Percentiles rank a stretch among this genome's conserved stretches.
These are phyloP conservation scores for Wilhelminamyces savonicus DNA, from an alignment of 805 yeast species.

Conservation along the genomic window DNA sequence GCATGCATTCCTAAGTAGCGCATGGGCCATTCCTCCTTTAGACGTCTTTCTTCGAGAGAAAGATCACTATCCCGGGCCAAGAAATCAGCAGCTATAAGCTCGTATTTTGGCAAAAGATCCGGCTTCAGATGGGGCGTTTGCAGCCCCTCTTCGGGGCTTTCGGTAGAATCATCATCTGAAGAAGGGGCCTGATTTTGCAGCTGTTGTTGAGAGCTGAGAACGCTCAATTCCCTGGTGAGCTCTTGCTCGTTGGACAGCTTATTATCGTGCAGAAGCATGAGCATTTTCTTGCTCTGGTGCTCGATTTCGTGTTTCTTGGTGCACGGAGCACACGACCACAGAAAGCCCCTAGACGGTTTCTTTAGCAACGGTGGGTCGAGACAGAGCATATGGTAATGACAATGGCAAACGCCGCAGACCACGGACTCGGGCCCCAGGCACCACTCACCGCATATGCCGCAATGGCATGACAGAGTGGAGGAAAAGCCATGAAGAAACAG, in stretches of 20 bases:
- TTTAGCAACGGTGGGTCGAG: constrained; percentile 75
- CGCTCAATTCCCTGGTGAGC: constrained; percentile 14
- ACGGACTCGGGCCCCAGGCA: constrained; percentile 65
- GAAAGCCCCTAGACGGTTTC: constrained; percentile 82
- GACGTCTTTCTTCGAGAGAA: constrained; percentile 42
- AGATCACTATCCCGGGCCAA: constrained; percentile 38
- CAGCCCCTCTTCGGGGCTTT: too few species aligned
- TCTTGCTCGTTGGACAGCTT: constrained; percentile 33
- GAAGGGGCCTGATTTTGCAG: background rate
- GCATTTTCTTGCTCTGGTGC: constrained; percentile 28
- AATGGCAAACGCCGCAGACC: constrained; percentile 71
- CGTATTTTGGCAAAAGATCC: constrained; percentile 43
- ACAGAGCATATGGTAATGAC: constrained; percentile 73
- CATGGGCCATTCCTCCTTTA: constrained; percentile 73
- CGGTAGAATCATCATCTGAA: too few species aligned
- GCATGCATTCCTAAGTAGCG: constrained; percentile 75
- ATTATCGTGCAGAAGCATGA: constrained; percentile 39
- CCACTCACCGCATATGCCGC: constrained; percentile 83
- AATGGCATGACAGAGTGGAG: constrained; percentile 40
- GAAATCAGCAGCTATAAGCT: constrained; percentile 50
- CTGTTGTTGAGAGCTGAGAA: background rate
- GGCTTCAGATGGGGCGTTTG: too few species aligned
- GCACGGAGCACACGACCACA: constrained; percentile 86
- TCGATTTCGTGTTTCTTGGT: constrained; percentile 49
- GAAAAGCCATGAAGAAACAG: constrained; percentile 59